Percentiles rank a stretch among this genome's conserved stretches.
phyloP scores from a whole-genome alignment of 108 stramenopile genomes.

The Phaeodactylum tricornutum region DNA sequence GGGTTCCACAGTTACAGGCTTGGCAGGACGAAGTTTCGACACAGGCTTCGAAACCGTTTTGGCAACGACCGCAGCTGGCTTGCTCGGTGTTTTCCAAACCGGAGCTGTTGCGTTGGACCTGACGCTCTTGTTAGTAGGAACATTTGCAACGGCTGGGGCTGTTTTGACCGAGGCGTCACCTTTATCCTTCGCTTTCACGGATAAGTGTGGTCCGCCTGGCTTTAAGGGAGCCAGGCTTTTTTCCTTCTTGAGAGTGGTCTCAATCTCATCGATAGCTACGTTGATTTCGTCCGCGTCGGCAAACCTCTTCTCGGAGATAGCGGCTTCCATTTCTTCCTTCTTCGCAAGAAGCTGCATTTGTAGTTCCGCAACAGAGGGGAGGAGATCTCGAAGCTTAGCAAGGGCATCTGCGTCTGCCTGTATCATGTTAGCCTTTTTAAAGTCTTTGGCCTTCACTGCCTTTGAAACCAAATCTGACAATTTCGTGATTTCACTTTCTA shows the following conservation, averaged over 20 bases:
- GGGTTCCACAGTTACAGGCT: conserved; percentile 37
- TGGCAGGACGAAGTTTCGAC: conserved; percentile 66
- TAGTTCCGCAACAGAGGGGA: conserved; percentile 59
- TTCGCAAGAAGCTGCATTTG: conserved; percentile 17
- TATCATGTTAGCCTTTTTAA: conserved; percentile 46
- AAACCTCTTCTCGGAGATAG: conserved; percentile 59
- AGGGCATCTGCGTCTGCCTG: conserved; percentile 48
- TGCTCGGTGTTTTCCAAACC: conserved; percentile 7
- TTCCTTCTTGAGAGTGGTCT: conserved; percentile 40
- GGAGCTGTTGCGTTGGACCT: neutral
- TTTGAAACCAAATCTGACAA: conserved; percentile 22
- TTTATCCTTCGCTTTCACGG: neutral
- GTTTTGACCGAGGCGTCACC: conserved; percentile 1
- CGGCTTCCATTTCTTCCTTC: conserved; percentile 39
- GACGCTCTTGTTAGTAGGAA: neutral
- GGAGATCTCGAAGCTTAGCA: conserved; percentile 28
- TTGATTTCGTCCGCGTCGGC: conserved; percentile 50
- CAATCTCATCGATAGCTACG: conserved; percentile 29
- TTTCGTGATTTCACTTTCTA: conserved; percentile 41
- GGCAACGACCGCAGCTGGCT: conserved; percentile 11
- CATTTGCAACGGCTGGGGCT: conserved; percentile 8
- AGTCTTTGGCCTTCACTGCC: conserved; percentile 44
- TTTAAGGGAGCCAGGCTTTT: conserved; percentile 2
- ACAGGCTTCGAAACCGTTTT: conserved; percentile 22
- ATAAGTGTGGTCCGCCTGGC: neutral